Evolutionary conservation across 1,284 basidiomycete genomes (phyloP).

Genomic region (Phenoliferia sp.): DNA sequence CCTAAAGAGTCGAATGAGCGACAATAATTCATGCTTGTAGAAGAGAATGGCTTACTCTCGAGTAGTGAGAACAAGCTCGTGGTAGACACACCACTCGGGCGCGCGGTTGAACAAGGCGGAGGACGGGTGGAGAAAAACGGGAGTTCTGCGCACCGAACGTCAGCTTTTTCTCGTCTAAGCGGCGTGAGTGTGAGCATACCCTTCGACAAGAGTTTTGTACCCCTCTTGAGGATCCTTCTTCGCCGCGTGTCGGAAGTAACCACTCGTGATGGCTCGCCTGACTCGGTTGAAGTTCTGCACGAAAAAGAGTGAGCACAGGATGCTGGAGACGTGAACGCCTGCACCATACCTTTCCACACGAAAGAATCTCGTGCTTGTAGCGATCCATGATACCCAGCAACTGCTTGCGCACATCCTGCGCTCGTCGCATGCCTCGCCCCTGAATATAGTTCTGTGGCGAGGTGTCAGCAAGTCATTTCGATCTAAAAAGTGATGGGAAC

Average conservation of each 20-base stretch:
- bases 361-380: conserved; percentile 68
- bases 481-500: not conserved
- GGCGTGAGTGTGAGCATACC: conserved; percentile 41
- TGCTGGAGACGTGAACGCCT: not conserved
- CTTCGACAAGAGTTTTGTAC: conserved; percentile 96
- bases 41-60: not conserved
- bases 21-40: not conserved
- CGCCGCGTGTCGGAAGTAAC: conserved; percentile 91
- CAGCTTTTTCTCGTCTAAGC: not conserved
- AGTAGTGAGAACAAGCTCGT: conserved; percentile 52
- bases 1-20: conserved; percentile 47
- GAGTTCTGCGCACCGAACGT: conserved; percentile 50
- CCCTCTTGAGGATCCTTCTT: conserved; percentile 71
- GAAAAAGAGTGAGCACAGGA: conserved; percentile 50
- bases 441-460: conserved; percentile 79
- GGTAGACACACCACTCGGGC: conserved; percentile 71
- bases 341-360: conserved; percentile 52
- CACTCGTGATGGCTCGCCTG: conserved; percentile 91
- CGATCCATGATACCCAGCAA: conserved; percentile 98
- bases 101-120: conserved; percentile 95
- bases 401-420: conserved; percentile 96
- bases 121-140: conserved; percentile 95
- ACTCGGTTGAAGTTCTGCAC: conserved; percentile 91
- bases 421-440: conserved; percentile 91
- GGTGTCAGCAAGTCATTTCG: not conserved